Base-by-base conservation (phyloP, 2,329 filamentous ascomycete genomes). In the Aspergillus fumigatiaffinis region DNA sequence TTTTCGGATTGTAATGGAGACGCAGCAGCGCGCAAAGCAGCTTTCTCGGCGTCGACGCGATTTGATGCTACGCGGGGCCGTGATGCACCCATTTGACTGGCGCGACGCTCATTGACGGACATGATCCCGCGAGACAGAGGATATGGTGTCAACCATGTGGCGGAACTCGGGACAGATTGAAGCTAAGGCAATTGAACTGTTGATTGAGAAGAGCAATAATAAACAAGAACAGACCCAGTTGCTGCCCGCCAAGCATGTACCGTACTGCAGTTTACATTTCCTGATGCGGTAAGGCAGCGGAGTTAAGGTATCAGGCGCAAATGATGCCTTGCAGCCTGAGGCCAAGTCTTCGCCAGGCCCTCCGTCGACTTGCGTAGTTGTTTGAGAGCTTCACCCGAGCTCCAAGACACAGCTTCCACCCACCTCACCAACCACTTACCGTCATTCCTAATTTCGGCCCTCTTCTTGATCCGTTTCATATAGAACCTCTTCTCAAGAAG, bases 31-130 rank as follows among this genome's bases (percentile, higher is more conserved):
- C 65, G 66, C 57, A 62, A 52, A 60, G 56, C 59, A 49, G 64
- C 59, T 56, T 59, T 71, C 57, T 70, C 66, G 61, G 68, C 63
- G 66, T 72, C 63, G 63, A 71, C 72, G 70, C 73, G 75, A 71
- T 66, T 70, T 53, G 75, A 76, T 55, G 67, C 67, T 64, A 72
- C 73, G 69, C 75, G 74, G 69, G 74, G 70, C 68, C 73, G 69
- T 62, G 69, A 58, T 61, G 69, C 70, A 65, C 65, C 72, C 67
- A 74, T 68, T 62, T 75, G 69, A 61, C 66, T 71, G 62, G 69
- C 63, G 62, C 71, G 68, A 60, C 72, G 74, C 60, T 76, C 74
- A 74, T 76, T 71, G 67, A 66, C 60, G 68, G 72, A 72, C 68
- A 75, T 74, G 56, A 63, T 69, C 69, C 69, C 63, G 62, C 63